A percentile compares a stretch with the other conserved stretches of the same genome.
Conservation (phyloP, 768 basidiomycete species). For the Lentinula guzmanii region DNA sequence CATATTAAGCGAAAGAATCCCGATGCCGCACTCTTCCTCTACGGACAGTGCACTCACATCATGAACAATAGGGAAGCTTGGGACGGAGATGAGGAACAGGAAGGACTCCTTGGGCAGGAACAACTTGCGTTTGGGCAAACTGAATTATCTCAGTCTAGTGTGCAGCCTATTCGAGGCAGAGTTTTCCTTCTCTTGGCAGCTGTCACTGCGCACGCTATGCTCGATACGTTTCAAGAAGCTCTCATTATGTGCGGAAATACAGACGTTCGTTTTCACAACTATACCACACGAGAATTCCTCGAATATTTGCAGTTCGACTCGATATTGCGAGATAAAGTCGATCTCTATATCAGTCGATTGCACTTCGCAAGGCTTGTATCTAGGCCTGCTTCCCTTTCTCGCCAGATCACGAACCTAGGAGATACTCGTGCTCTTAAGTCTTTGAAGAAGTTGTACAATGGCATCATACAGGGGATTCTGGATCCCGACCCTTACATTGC, state of each 20-base stretch:
- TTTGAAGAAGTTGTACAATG: conserved; percentile 45
- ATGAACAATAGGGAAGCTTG: conserved; percentile 16
- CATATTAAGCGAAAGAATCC: conserved; percentile 36
- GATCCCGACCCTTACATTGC: conserved; percentile 53
- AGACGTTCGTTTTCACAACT: conserved; percentile 27
- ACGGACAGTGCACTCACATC: conserved; percentile 28
- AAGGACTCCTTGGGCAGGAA: conserved; percentile 15
- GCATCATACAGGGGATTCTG: conserved; percentile 43
- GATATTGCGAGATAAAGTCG: conserved; percentile 33
- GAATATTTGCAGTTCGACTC: conserved; percentile 24
- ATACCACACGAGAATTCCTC: conserved; percentile 33
- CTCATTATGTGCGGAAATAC: conserved; percentile 36
- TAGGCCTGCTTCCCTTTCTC: conserved; percentile 41
- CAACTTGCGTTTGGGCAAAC: conserved; percentile 19
- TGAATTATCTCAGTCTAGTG: conserved; percentile 6
- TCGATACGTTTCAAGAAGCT: conserved; percentile 52
- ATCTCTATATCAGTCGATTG: conserved; percentile 41
- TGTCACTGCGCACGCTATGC: conserved; percentile 56
- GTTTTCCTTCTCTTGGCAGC: conserved; percentile 42
- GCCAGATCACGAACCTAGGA: conserved; percentile 43
- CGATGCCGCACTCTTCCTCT: conserved; percentile 37
- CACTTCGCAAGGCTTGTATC: conserved; percentile 45
- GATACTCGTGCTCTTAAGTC: conserved; percentile 19
- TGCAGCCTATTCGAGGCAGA: conserved; percentile 22
- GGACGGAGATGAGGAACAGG: conserved; percentile 13